phyloP scores from a whole-genome alignment of 805 yeast species.

The Suhomyces emberorum region DNA sequence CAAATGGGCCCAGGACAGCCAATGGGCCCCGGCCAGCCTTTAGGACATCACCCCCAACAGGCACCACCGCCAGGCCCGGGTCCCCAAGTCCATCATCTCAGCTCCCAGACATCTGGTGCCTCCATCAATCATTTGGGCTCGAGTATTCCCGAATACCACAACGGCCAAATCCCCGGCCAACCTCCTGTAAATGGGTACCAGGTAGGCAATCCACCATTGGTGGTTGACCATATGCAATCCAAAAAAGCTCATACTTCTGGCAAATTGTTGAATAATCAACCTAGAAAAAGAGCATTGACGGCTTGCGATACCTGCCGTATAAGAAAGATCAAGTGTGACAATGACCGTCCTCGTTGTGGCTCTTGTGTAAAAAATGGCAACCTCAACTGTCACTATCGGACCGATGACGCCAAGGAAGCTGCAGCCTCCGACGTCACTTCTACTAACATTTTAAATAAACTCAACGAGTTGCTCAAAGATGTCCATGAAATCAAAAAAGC shows the following conservation, averaged over 20 bases:
- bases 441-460: constrained; percentile 22
- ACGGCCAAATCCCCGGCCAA: background rate
- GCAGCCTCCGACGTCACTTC: constrained; percentile 26
- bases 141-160: too few relatives aligned
- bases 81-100: too few relatives aligned
- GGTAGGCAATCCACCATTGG: background rate
- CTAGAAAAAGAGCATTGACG: constrained; percentile 32
- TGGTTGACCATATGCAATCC: background rate
- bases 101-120: too few relatives aligned
- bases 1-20: constrained; percentile 4
- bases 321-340: constrained; percentile 38
- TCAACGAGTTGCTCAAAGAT: constrained; percentile 28
- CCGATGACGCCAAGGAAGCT: constrained; percentile 23
- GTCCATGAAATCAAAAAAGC: constrained; percentile 16
- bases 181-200: background rate
- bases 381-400: constrained; percentile 26
- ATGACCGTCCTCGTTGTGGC: constrained; percentile 33
- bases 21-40: background rate
- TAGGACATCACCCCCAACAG: too few relatives aligned
- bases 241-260: background rate
- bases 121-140: too few relatives aligned
- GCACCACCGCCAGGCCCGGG: too few relatives aligned
- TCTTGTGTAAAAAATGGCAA: constrained; percentile 29
- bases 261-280: background rate
- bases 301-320: constrained; percentile 38